Evolutionary conservation across 1,284 basidiomycete genomes (phyloP).

Genomic region (Cutaneotrichosporon spelunceum): DNA sequence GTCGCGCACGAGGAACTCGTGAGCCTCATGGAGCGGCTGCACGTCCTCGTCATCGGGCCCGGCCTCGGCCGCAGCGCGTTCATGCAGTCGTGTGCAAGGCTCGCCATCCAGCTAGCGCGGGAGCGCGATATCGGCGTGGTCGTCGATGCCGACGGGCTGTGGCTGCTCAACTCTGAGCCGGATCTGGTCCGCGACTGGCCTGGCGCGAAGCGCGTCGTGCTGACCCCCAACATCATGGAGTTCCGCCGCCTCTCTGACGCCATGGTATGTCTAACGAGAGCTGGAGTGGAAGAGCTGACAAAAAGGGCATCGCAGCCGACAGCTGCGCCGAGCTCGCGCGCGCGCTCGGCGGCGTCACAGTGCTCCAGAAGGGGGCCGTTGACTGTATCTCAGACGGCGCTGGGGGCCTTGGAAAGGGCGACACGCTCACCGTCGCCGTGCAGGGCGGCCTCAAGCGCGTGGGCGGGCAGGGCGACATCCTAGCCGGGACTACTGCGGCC

Average conservation of each 20-base stretch:
- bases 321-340: conserved; percentile 64
- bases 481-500: conserved; percentile 81
- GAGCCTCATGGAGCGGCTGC: conserved; percentile 73
- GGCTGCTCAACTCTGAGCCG: conserved; percentile 57
- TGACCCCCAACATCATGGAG: conserved; percentile 94
- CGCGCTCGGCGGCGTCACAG: conserved; percentile 77
- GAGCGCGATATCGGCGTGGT: conserved; percentile 77
- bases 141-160: conserved; percentile 78
- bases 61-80: conserved; percentile 84
- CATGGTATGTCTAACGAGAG: conserved; percentile 55
- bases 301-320: conserved; percentile 55
- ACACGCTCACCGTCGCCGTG: conserved; percentile 17
- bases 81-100: conserved; percentile 70
- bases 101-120: conserved; percentile 55
- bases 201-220: conserved; percentile 46
- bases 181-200: conserved; percentile 65
- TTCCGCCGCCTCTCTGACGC: conserved; percentile 79
- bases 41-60: conserved; percentile 88
- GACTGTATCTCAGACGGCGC: conserved; percentile 56
- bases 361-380: conserved; percentile 81
- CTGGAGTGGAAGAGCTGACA: conserved; percentile 1
- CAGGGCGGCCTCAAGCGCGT: conserved; percentile 84
- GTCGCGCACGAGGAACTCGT: conserved; percentile 57
- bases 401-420: conserved; percentile 30
- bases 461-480: conserved; percentile 92